A percentile compares a stretch with the other conserved stretches of the same genome.
These are phyloP conservation scores for Stephanocyclus meneghinianus DNA, from an alignment of 352 stramenopile genomes.

Conservation along the genomic window DNA sequence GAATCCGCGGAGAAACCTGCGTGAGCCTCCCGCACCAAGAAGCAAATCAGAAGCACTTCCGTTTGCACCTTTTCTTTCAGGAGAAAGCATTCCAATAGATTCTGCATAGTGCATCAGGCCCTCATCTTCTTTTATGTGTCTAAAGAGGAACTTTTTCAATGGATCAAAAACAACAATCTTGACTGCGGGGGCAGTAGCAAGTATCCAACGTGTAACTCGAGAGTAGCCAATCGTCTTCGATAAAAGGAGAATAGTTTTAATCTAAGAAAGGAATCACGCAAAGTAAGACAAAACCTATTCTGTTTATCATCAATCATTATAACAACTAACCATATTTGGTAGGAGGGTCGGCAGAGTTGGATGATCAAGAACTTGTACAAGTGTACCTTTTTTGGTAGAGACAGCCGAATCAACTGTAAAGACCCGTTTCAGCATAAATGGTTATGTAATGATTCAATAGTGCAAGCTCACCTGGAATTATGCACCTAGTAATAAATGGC, in stretches of 20 bases:
- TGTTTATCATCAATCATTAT: conserved; percentile 1
- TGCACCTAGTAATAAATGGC: conserved; percentile 53
- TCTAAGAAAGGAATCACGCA: background rate
- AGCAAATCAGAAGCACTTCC: conserved; percentile 4
- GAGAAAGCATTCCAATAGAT: conserved; percentile 51
- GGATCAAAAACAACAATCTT: conserved; percentile 59
- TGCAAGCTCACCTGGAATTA: conserved; percentile 44
- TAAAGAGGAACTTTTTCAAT: conserved; percentile 58
- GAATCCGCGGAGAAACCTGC: conserved; percentile 7
- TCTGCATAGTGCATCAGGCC: conserved; percentile 62
- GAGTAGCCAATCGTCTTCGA: conserved; percentile 52
- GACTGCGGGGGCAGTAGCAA: conserved; percentile 52
- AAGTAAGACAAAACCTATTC: background rate
- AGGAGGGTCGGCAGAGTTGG: conserved; percentile 62
- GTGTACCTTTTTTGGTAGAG: conserved; percentile 40
- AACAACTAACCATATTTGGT: conserved; percentile 40
- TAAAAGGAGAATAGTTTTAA: conserved; percentile 28
- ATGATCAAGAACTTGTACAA: conserved; percentile 74
- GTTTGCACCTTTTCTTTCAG: conserved; percentile 31
- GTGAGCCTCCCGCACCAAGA: background rate
- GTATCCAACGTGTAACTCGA: conserved; percentile 56
- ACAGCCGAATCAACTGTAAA: background rate
- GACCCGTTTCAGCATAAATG: conserved; percentile 7
- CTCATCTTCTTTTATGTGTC: conserved; percentile 61
- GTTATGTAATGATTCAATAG: conserved; percentile 26